These are phyloP conservation scores for Dendrobium chrysotoxum DNA, from an alignment of 106 monocot genomes.

Conservation along the genomic window DNA sequence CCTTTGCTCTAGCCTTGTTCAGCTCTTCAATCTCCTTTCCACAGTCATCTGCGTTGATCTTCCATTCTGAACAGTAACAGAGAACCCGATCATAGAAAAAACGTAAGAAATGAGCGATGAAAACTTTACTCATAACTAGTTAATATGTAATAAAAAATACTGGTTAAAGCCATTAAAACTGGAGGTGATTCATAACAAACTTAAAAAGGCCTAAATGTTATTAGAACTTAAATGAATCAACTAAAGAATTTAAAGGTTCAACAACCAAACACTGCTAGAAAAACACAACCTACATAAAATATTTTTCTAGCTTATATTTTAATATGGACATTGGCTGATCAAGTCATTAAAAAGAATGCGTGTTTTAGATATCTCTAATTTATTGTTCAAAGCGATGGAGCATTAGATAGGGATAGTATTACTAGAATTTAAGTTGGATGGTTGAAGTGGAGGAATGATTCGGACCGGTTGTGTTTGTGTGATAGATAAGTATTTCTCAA, in stretches of 20 bases:
- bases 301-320: neutral
- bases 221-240: neutral
- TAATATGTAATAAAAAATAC: neutral
- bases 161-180: neutral
- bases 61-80: constrained; percentile 52
- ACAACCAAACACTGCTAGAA: neutral
- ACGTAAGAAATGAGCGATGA: neutral
- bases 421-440: too few species aligned
- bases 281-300: neutral
- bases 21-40: constrained; percentile 71
- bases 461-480: too few species aligned
- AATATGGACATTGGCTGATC: neutral
- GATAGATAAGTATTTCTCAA: too few species aligned
- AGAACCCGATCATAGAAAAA: constrained; percentile 1
- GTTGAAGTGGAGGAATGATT: too few species aligned
- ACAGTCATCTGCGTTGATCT: constrained; percentile 76
- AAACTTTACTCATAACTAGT: neutral
- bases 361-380: too few species aligned
- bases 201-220: neutral
- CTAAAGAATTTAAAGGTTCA: neutral
- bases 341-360: too few species aligned
- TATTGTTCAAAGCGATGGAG: too few species aligned
- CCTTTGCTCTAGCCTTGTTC: constrained; percentile 46
- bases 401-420: too few species aligned
- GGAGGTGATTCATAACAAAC: neutral